Evolutionary conservation across 2,329 filamentous ascomycete species (phyloP).

Genomic region (Tolypocladium endophyticum): DNA sequence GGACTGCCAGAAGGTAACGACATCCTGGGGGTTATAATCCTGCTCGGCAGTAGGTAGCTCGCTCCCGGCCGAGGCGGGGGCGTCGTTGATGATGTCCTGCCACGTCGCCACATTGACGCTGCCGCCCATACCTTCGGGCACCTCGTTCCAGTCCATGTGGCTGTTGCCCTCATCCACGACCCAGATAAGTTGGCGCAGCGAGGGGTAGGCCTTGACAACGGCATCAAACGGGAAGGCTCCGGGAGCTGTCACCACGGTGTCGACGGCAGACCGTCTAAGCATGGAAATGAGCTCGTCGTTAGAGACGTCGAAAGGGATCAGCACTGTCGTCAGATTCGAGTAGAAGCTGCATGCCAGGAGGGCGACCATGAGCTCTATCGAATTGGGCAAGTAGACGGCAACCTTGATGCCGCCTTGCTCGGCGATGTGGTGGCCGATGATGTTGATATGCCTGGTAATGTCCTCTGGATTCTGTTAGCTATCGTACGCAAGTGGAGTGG

Average conservation of each 20-base stretch:
- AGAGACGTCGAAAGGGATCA: slow-evolving; percentile 73
- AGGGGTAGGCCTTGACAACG: slow-evolving; percentile 57
- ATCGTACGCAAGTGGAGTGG: not conserved
- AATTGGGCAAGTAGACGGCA: slow-evolving; percentile 88
- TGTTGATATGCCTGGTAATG: slow-evolving; percentile 75
- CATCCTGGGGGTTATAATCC: slow-evolving; percentile 39
- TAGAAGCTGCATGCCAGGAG: slow-evolving; percentile 89
- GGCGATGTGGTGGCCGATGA: slow-evolving; percentile 68
- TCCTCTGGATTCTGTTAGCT: slow-evolving; percentile 35
- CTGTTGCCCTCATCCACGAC: slow-evolving; percentile 83
- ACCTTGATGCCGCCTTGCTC: slow-evolving; percentile 65
- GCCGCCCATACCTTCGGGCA: slow-evolving; percentile 65
- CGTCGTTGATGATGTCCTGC: slow-evolving; percentile 77
- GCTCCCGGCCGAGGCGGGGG: slow-evolving; percentile 42
- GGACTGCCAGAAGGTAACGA: slow-evolving; percentile 58
- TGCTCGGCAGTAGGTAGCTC: slow-evolving; percentile 56
- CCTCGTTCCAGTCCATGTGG: slow-evolving; percentile 92
- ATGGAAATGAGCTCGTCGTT: slow-evolving; percentile 60
- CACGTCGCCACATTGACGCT: slow-evolving; percentile 79
- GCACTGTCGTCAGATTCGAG: slow-evolving; percentile 63
- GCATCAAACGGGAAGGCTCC: slow-evolving; percentile 75
- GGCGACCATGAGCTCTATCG: slow-evolving; percentile 71
- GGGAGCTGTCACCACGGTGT: slow-evolving; percentile 74
- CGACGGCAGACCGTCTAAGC: slow-evolving; percentile 62
- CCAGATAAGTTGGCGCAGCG: slow-evolving; percentile 75